Base-by-base conservation (phyloP, 1,284 basidiomycete genomes). In the Cutaneotrichosporon sp. region DNA sequence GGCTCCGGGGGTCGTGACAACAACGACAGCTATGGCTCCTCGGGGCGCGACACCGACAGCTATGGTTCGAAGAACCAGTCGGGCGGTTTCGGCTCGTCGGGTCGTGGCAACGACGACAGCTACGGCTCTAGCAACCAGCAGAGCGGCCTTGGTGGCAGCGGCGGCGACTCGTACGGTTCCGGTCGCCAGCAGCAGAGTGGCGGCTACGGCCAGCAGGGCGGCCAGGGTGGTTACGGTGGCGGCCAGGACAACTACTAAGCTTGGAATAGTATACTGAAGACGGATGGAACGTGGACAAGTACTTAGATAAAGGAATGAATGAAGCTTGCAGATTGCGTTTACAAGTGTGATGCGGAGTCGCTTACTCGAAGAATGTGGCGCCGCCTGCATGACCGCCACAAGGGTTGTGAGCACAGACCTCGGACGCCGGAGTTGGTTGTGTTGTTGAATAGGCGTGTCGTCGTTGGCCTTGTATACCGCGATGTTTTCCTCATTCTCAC, bases 61-160 rank as follows among this genome's bases (percentile, higher is more conserved):
- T 63, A 58, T 56, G 62, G 61, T 36, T 62, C 61, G 18, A 10
- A 42, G 51, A 47, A 31, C 58, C 56, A 62, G 61, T 26, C 42
- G 14, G 34, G 11, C 11, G 11, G 34, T 13, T 36, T 9, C 52
- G 30, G 31, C 46, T 61, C 52, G 13, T 56, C 51, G 6, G 46
- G 55, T 36, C 2, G 34, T 36, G 34, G 53, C 52, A 61, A 26
- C 26, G 26, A 53, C 59, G 30, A 47, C 60, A 47, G 32, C 47
- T 57, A 26, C 47, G 58, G 58, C 51, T 59, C 42, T 26, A 26
- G 26, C 26, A 26, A 26, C 26, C 26, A 26, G 26, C 26, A n/a
- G 22, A 22, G 53, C 60, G 6, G 40, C 26, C 11, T 30, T 51
- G 62, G 62, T n/a, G 46, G 36, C 18, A 18, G 36, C 51, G 56